A percentile compares a stretch with the other conserved stretches of the same genome.
Conservation (phyloP, 495 filamentous ascomycete species). For the Massariosphaeria phaeospora region DNA sequence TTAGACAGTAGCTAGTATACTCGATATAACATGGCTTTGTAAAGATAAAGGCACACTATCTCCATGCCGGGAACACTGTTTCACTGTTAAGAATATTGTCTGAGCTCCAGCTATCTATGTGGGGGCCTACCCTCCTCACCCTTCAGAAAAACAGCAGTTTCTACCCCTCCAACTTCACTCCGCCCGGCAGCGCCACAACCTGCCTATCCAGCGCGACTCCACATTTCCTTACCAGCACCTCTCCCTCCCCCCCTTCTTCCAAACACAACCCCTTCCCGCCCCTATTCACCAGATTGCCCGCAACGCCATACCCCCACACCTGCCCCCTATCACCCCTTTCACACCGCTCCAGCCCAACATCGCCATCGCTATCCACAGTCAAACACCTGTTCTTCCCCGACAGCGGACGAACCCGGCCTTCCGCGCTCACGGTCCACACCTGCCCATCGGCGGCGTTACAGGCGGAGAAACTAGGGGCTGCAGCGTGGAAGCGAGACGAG, state of each 20-base stretch:
- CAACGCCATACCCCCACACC: constrained; percentile 22
- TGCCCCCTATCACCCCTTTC: constrained; percentile 7
- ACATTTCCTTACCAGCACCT: constrained; percentile 5
- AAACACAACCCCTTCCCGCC: constrained; percentile 12
- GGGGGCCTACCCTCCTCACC: not conserved
- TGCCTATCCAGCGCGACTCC: constrained; percentile 13
- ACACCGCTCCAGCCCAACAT: constrained; percentile 2
- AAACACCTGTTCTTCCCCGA: constrained; percentile 4
- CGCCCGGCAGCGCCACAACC: constrained; percentile 24
- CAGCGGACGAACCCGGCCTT: constrained; percentile 4
- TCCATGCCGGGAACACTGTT: no score
- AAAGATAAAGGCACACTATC: no score
- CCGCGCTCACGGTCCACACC: not conserved
- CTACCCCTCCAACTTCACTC: constrained; percentile 18
- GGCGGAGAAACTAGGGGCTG: not conserved
- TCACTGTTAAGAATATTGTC: no score
- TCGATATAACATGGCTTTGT: no score
- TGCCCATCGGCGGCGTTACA: constrained; percentile 15
- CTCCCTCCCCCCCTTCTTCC: constrained; percentile 4
- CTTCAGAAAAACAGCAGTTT: no score
- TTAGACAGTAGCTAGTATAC: no score
- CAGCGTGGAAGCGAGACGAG: not conserved
- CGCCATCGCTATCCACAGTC: constrained; percentile 3
- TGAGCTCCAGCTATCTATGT: no score
- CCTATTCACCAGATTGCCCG: constrained; percentile 17